Evolutionary conservation across 1,284 basidiomycete genomes (phyloP).

Genomic region (Hypsizygus ulmarius): DNA sequence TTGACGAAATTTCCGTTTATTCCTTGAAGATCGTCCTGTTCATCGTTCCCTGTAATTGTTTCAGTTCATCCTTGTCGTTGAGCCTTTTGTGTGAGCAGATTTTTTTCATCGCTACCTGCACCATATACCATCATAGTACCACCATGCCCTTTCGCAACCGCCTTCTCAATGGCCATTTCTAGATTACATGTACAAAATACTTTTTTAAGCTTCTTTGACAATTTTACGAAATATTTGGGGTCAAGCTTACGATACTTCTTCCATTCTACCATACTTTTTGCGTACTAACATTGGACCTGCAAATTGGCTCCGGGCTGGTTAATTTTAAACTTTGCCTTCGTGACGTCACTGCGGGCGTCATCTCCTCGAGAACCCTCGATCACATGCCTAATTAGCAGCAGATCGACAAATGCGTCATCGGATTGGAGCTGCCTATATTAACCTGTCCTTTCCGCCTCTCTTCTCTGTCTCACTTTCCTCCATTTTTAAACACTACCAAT

Average conservation of each 20-base stretch:
- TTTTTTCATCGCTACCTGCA: slow-evolving; percentile 2
- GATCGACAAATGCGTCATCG: slow-evolving; percentile 13
- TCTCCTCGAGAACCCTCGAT: not conserved
- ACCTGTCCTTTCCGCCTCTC: not conserved
- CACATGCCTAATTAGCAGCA: slow-evolving; percentile 13
- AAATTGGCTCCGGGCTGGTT: too few species aligned
- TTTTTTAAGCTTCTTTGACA: not conserved
- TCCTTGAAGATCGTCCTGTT: not conserved
- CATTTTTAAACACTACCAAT: not conserved
- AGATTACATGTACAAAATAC: not conserved
- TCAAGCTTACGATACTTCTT: too few species aligned
- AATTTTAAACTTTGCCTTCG: not conserved
- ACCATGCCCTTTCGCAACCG: not conserved
- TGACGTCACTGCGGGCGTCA: slow-evolving; percentile 10
- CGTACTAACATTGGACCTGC: too few species aligned
- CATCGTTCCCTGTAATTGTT: not conserved
- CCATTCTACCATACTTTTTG: too few species aligned
- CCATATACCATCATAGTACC: slow-evolving; percentile 1
- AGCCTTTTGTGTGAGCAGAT: slow-evolving; percentile 12
- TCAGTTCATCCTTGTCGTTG: not conserved
- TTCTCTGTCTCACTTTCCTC: not conserved
- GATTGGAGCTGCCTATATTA: too few species aligned
- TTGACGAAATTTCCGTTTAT: not conserved
- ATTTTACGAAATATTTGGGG: too few species aligned
- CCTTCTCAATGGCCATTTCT: not conserved